Conservation (phyloP, 163 green algal genomes). For the Volvox carteri region DNA sequence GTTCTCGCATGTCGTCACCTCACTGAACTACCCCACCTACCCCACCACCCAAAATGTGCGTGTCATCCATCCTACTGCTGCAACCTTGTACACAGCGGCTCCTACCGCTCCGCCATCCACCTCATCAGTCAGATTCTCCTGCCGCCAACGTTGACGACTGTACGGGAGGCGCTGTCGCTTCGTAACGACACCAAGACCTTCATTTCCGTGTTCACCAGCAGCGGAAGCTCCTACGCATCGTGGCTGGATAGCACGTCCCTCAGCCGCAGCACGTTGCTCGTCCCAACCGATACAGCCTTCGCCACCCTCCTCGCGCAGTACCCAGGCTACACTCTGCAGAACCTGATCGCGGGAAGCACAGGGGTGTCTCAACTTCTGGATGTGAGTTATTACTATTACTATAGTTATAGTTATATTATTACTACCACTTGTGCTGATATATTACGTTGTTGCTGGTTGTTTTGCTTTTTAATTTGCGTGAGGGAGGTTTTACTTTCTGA, state of each 20-base stretch:
- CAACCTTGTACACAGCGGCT: background rate
- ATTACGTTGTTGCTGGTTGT: no score
- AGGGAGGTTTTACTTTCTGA: no score
- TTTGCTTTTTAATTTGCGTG: no score
- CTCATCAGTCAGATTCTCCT: background rate
- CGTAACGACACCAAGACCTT: background rate
- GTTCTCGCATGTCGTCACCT: no score
- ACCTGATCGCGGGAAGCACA: background rate
- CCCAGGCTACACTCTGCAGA: background rate
- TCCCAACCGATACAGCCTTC: background rate
- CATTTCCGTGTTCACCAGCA: background rate
- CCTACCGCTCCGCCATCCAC: background rate
- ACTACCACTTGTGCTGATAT: no score
- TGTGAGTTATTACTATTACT: no score
- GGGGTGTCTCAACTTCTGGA: background rate
- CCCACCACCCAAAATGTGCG: no score
- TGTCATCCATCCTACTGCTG: no score
- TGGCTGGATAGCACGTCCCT: background rate
- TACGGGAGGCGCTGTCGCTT: background rate
- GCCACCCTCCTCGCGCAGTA: background rate
- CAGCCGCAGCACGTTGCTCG: background rate
- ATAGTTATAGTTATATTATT: no score
- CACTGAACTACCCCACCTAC: no score
- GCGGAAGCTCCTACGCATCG: background rate
- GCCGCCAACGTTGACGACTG: background rate